Base-by-base conservation (phyloP, 805 yeast genomes). In the Saturnispora silvae region DNA sequence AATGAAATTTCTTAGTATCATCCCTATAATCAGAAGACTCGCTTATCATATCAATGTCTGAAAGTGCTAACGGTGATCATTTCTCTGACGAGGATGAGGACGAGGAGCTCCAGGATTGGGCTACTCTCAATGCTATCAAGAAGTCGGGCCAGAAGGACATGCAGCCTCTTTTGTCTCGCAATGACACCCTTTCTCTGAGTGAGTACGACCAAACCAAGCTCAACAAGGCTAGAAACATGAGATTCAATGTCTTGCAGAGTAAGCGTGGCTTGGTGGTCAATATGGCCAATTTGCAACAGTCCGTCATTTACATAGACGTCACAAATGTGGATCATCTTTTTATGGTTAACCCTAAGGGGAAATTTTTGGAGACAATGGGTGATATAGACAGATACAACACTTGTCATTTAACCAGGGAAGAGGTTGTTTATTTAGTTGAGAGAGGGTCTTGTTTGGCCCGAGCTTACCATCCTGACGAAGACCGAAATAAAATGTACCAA, bases 121-220 rank as follows among this genome's bases (percentile, higher is more conserved):
- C 67, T 9, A 52, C 57, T 42, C 41, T 64, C 33, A 24, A 40
- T 13, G 38, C 43, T 29, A 32, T 77, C 1, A 87, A 87, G 3
- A 80, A 75, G 45, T 61, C 89, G 42, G 95, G 95, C 2, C 86
- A 76, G 40, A 87, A 87, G 53, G 95, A 83, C 46, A 81, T 75
- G 46, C 94, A 77, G 42, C 95, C 94, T 0, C 35, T 57, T 5
- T 18, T 42, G 3, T 40, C 42, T 3, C 42, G 38, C 9, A 36
- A 36, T 9, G 46, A 37, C 13, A 24, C 33, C 4, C 23, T 15
- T 13, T 24, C 33, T n/a, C 16, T 37, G n/a, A 51, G 51, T 4
- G 29, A 38, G 3, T 60, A 60, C 39, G 65, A 60, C 41, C 40
- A 34, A 10, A 38, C 39, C 16, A 45, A 48, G 14, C 62, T 87